Conservation (phyloP, 2,329 filamentous ascomycete species). For the Leptographium procerum region DNA sequence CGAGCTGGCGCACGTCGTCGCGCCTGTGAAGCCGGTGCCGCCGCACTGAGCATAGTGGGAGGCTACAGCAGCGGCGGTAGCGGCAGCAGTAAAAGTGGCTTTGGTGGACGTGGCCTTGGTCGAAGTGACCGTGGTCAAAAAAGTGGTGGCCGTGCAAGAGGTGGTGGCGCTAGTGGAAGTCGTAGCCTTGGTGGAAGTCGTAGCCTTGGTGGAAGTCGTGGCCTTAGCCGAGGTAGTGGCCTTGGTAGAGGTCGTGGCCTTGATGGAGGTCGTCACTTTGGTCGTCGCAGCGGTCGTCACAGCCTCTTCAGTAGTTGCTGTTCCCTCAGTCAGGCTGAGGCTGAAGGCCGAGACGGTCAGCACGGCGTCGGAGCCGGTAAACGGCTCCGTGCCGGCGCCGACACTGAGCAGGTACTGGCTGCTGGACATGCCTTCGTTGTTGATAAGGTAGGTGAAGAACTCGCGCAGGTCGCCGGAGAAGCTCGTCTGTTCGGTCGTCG, state of each 20-base stretch:
- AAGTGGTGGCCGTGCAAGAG: not conserved
- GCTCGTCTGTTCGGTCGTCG: conserved; percentile 28
- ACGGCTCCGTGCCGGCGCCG: conserved; percentile 45
- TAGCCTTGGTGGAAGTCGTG: not conserved
- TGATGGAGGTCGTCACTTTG: not conserved
- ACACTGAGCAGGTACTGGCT: conserved; percentile 42
- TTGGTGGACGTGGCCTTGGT: conserved; percentile 5
- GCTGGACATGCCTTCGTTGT: conserved; percentile 32
- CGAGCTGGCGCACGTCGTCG: conserved; percentile 15
- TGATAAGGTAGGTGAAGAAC: conserved; percentile 45
- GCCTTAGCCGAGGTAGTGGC: not conserved
- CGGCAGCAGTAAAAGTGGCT: not conserved
- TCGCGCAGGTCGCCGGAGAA: conserved; percentile 46
- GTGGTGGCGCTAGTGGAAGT: not conserved
- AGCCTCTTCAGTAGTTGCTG: not conserved
- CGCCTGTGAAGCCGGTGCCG: conserved; percentile 15
- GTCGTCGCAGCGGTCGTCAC: not conserved
- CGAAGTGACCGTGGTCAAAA: not conserved
- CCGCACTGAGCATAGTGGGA: conserved; percentile 17
- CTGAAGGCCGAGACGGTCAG: conserved; percentile 13
- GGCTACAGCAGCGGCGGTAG: not conserved
- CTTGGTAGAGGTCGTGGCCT: not conserved
- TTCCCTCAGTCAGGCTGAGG: conserved; percentile 1
- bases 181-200: not conserved
- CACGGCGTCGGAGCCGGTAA: conserved; percentile 30